Base-by-base conservation (phyloP, 148 eudicot genomes). In the Linanthus parryae region DNA sequence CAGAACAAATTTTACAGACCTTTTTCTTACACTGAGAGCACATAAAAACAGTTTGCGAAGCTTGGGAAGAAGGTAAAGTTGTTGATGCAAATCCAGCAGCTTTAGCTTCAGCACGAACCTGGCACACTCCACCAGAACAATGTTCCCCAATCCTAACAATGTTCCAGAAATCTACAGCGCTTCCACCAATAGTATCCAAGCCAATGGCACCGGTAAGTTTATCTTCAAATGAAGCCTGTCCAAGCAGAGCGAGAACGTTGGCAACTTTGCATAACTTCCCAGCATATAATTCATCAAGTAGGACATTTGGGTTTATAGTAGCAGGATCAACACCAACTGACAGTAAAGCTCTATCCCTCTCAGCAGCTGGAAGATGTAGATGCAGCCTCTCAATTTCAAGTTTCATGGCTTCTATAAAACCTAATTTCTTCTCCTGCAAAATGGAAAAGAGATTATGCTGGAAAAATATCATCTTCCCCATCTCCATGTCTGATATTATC, bases 271-370 rank as follows among this genome's bases (percentile, higher is more conserved):
- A 81, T 61, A 92, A 64, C 58, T 75, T 73, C 56, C 73, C 63
- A 58, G 61, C 75, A 73, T 79, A 79, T 14, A 71, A 54, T 58
- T 81, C 88, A 64, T 92, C 96, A 59, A 87, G 84, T 63, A 92
- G 66, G 34, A 75, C 24, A 68, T 92, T 92, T 25, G 98, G 98
- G 55, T 92, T 92, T 63, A 87, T 61, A 43, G 87, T 74, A 52
- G 98, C 98, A 52, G 94, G 90, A 73, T 92, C 98, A 48, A 58
- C 65, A 61, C 98, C 94, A 62, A 86, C 63, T 33, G 95, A 77
- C 63, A 92, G 61, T 58, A 92, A 65, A 45, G 90, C 90, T 71
- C 94, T 79, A 62, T 92, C 96, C 64, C 98, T 80, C 60, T 84
- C 95, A 42, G 96, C 94, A 51, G 98, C 96, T 52, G 96, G 87